Evolutionary conservation across 148 eudicot genomes (phyloP), one percentile per base, ranked within the genome.

Genomic region (Spergularia bocconei): DNA sequence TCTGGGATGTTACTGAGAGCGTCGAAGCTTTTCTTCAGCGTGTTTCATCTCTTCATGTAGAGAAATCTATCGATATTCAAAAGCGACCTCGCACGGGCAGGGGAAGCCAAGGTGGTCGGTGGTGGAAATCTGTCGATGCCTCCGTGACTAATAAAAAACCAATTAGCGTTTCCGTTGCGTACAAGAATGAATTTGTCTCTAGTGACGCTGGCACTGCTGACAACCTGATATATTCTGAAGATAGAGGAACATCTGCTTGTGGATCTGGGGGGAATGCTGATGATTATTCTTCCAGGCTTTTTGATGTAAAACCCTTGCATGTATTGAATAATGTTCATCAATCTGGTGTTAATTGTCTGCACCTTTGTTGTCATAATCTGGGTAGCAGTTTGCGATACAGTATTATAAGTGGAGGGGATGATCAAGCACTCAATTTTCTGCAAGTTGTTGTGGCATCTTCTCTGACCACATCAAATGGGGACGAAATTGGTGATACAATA

Each of bases 31-130:
- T 88, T 78, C 80, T 89, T 69, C 82, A 66, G 73, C 85, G 80
- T 71, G 38, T 88, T 50, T 79, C 98, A 71, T 74, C 83, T 73
- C 83, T 89, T 73, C 82, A 85, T 76, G 36, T 82, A 76, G 87
- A 88, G 52, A 87, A 88, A 67, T 79, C 79, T 36, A 75, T 79
- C 25, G 92, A 92, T 72, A 80, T 76, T 80, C 96, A 95, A 87
- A 89, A 86, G 83, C 86, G 99, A 44, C 99, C 99, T 72, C 94
- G 94, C 38, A 95, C 99, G 57, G 99, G 99, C 65, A 92, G 99
- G 85, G 99, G 99, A 84, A 95, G 99, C 89, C 99, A 95, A 86
- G 99, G 99, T 78, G 99, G 99, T 75, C 84, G 99, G 56, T 83
- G 94, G 94, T 86, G 99, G 94, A 85, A 92, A 82, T 83, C 92